These are phyloP conservation scores for Erythrobasidium hasegawianum DNA, from an alignment of 1,284 basidiomycete genomes.

Conservation along the genomic window DNA sequence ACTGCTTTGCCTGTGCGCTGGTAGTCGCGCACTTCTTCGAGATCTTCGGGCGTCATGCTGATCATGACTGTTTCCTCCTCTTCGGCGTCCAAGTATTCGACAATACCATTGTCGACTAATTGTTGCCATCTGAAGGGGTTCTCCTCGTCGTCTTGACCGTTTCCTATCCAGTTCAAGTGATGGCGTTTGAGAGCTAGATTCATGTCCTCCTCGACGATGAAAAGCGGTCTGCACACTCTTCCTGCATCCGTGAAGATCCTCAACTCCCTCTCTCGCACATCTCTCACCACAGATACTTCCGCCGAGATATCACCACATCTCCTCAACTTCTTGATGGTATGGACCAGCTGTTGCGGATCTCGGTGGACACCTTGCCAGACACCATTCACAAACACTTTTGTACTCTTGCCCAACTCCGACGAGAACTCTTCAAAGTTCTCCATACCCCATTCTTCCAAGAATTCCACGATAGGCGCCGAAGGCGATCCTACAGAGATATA, in stretches of 20 bases:
- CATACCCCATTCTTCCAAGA: slow-evolving; percentile 96
- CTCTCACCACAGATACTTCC: slow-evolving; percentile 93
- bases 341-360: slow-evolving; percentile 85
- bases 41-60: slow-evolving; percentile 93
- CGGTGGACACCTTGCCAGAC: slow-evolving; percentile 99
- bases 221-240: slow-evolving; percentile 90
- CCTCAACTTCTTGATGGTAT: slow-evolving; percentile 86
- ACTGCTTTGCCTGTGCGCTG: slow-evolving; percentile 57
- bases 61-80: slow-evolving; percentile 99
- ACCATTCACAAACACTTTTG: slow-evolving; percentile 98
- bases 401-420: slow-evolving; percentile 72
- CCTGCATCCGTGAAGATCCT: slow-evolving; percentile 95
- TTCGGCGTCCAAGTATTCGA: slow-evolving; percentile 95
- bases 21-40: slow-evolving; percentile 68
- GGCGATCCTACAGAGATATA: slow-evolving; percentile 97
- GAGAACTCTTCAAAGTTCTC: slow-evolving; percentile 88
- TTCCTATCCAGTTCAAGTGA: slow-evolving; percentile 72
- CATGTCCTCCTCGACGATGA: slow-evolving; percentile 87
- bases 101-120: slow-evolving; percentile 78
- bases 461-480: slow-evolving; percentile 94
- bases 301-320: slow-evolving; percentile 92
- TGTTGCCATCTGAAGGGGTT: slow-evolving; percentile 74
- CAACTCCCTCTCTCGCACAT: slow-evolving; percentile 92
- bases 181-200: slow-evolving; percentile 77
- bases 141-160: slow-evolving; percentile 55